Percentiles rank a stretch among this genome's conserved stretches.
These are phyloP conservation scores for Morella rubra DNA, from an alignment of 306 rosid species.

Conservation along the genomic window DNA sequence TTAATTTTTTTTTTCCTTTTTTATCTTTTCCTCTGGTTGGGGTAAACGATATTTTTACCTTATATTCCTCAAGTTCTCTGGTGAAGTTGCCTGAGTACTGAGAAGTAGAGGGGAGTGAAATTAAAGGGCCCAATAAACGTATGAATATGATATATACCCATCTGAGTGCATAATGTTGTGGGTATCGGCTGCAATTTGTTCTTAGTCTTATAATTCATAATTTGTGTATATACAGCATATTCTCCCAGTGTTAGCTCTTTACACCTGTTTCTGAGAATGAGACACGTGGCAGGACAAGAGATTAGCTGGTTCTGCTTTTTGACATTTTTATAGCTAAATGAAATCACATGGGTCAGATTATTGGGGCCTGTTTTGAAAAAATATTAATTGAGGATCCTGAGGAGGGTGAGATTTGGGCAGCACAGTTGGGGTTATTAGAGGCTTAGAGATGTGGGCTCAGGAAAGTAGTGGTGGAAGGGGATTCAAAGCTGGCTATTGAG, in stretches of 20 bases:
- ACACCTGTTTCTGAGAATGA: background rate
- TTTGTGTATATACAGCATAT: background rate
- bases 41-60: background rate
- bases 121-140: background rate
- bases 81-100: background rate
- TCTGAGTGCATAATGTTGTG: no score
- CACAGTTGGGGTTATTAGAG: no score
- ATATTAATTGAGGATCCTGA: no score
- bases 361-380: no score
- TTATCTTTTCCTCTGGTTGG: background rate
- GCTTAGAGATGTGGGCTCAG: no score
- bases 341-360: no score
- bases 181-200: no score
- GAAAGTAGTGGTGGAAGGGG: no score
- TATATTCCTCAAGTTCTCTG: background rate
- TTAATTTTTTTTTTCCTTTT: background rate
- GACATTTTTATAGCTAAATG: background rate
- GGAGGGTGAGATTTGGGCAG: no score
- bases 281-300: background rate
- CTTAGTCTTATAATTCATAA: no score
- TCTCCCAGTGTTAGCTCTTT: background rate
- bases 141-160: background rate
- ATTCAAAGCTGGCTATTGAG: no score
- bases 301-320: background rate
- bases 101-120: background rate